phyloP scores from a whole-genome alignment of 169 alveolate genomes.

The Plasmodium gonderi region DNA sequence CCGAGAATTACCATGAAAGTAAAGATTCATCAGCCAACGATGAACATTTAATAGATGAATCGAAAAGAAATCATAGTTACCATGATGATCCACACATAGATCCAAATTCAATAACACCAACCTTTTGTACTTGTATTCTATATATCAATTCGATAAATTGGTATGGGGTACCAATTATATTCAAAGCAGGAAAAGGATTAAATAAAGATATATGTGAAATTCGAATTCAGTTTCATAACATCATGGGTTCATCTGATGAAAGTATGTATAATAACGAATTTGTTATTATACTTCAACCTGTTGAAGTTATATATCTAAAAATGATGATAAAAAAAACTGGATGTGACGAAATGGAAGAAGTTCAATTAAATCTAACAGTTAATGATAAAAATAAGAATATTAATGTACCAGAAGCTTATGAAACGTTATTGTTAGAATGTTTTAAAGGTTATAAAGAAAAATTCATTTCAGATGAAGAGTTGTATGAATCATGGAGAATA shows the following conservation, averaged over 20 bases:
- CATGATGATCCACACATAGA: slow-evolving; percentile 80
- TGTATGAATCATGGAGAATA: slow-evolving; percentile 84
- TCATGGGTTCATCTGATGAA: slow-evolving; percentile 77
- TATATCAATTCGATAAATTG: slow-evolving; percentile 80
- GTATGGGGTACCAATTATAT: slow-evolving; percentile 81
- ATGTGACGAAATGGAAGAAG: slow-evolving; percentile 77
- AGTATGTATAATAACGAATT: slow-evolving; percentile 76
- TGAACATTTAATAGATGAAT: slow-evolving; percentile 30
- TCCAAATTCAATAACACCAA: slow-evolving; percentile 79
- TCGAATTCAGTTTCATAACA: slow-evolving; percentile 76
- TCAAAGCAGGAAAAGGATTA: slow-evolving; percentile 82
- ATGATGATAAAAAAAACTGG: slow-evolving; percentile 81
- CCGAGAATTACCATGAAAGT: slow-evolving; percentile 63
- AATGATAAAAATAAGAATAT: slow-evolving; percentile 69
- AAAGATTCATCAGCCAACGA: neutral
- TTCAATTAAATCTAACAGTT: slow-evolving; percentile 78
- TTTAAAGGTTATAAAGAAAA: slow-evolving; percentile 76
- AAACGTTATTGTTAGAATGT: slow-evolving; percentile 77
- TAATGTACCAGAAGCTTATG: slow-evolving; percentile 83
- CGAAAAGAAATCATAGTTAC: slow-evolving; percentile 34
- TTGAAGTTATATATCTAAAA: slow-evolving; percentile 80
- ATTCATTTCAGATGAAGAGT: slow-evolving; percentile 81
- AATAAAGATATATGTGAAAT: slow-evolving; percentile 80
- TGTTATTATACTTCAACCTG: slow-evolving; percentile 81
- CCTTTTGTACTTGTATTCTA: slow-evolving; percentile 79